Evolutionary conservation across 352 stramenopile genomes (phyloP), one percentile per base, ranked within the genome.

Genomic region (Pythium sp.): DNA sequence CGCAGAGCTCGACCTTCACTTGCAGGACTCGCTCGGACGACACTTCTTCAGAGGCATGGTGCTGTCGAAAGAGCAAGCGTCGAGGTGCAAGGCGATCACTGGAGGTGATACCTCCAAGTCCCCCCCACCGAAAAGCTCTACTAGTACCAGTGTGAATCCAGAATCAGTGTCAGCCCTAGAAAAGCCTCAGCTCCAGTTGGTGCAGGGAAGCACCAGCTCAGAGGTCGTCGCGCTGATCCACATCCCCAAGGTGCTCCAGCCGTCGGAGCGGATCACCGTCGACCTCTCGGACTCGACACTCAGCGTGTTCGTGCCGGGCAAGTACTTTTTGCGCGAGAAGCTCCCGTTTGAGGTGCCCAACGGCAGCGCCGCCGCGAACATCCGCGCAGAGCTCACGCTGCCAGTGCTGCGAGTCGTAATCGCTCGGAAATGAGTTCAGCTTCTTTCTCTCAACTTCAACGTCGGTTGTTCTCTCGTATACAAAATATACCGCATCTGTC

Each of bases 1-100:
- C 55, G 71, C 63, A 0, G 76, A 88, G 4, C 56, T 88, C 3
- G 72, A 88, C 26, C 69, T 90, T 1, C 78, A 89, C 58, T 64
- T 92, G 12, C 14, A 83, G 20, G 86, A 94, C 64, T 64, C 69
- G 2, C 62, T 92, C 24, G 75, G 81, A 18, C 76, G 85, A 1
- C 73, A 90, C 64, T 93, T 87, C 32, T 82, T 81, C 64, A 78
- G 81, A 28, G 80, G 78, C 3, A 86, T 84, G 68, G 75, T 92
- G 24, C 71, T 91, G 5, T 85, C 83, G 3, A 89, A 88, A 32
- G 82, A 90, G 24, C 83, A 93, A 54, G 86, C 82, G 1, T 74
- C 83, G 34, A 68, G 78, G 2, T 89, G 72, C 71, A 86, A 85
- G 61, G 73, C 72, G 0, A 60, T 83, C 22, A 74, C 75, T 9